Base-by-base conservation (phyloP, 1,139 yeast species). In the Suhomyces terraborum region DNA sequence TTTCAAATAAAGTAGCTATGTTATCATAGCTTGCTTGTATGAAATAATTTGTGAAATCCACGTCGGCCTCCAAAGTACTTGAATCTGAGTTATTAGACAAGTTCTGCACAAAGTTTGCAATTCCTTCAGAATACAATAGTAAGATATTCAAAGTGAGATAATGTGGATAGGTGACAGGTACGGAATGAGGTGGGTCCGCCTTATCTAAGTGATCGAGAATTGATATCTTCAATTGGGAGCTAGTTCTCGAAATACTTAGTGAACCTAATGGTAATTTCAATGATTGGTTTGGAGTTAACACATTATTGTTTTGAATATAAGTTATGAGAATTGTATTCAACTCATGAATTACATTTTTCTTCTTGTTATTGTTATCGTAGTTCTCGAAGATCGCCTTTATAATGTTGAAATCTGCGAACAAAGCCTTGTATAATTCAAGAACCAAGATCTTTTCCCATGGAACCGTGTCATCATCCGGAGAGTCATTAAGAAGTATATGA, bases 171-270 rank as follows among this genome's bases (percentile, higher is more conserved):
- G 84, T 75, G 2, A 68, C 67, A 1, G 94, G 88, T 3, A 81
- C 69, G 1, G 64, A 55, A 0, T 87, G 82, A 3, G 77, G 77
- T 0, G 95, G 82, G 25, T 85, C 94, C 0, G 68, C 53, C 53
- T 88, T 89, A 53, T 91, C 98, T 23, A 91, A 67, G 43, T 83
- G 77, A 45, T 89, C 96, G 33, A 89, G 68, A 42, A 82, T 75
- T 6, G 82, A 69, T 0, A 81, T 68, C 49, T 82, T 79, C 40
- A 79, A 65, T 1, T 54, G 46, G 1, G 75, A 66, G 19, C 46
- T 45, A 8, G 56, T 45, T 38, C 55, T 60, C 1, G 71, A 62
- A 33, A 67, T 46, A 27, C 53, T 55, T 3, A 45, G 36, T 9
- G 42, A 39, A 14, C 45, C 16, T 53, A 59, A 19, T 2, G 53